Base-by-base conservation (phyloP, 495 filamentous ascomycete species). In the Xylaria grammica region DNA sequence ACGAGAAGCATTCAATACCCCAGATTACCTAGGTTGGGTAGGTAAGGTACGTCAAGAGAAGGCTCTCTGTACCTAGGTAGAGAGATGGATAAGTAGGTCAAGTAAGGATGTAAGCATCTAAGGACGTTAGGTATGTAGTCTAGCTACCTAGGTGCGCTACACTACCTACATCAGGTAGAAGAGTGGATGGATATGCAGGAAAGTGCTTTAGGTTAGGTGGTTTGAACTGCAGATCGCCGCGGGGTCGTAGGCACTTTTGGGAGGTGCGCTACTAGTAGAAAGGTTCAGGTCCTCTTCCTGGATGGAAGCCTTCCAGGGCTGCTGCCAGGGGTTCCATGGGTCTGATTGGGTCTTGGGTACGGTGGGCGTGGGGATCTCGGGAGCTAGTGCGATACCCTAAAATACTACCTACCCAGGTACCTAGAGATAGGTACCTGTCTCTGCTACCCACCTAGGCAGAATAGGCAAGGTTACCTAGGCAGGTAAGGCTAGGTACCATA, bases 1-100 rank as follows among this genome's bases (percentile, higher is more conserved):
- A 42, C 7, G 22, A 20, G 53, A 56, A 63, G 65, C 60, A 44
- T 30, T 57, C 32, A 50, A n/a, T n/a, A n/a, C n/a, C n/a, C n/a
- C n/a, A n/a, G n/a, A n/a, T n/a, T n/a, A n/a, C n/a, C n/a, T n/a
- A n/a, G n/a, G n/a, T n/a, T n/a, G n/a, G n/a, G n/a, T n/a, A n/a
- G n/a, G n/a, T n/a, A n/a, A n/a, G n/a, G n/a, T n/a, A n/a, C n/a
- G n/a, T n/a, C n/a, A n/a, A n/a, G n/a, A n/a, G n/a, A n/a, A n/a
- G n/a, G n/a, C n/a, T n/a, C n/a, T n/a, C n/a, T n/a, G n/a, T n/a
- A n/a, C n/a, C n/a, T n/a, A n/a, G n/a, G n/a, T n/a, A n/a, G n/a
- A n/a, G n/a, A n/a, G n/a, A n/a, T n/a, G n/a, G n/a, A n/a, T n/a
- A n/a, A n/a, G n/a, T n/a, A n/a, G n/a, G n/a, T n/a, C n/a, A n/a